These are phyloP conservation scores for Kwoniella dejecticola DNA, from an alignment of 768 basidiomycete species.

Conservation along the genomic window DNA sequence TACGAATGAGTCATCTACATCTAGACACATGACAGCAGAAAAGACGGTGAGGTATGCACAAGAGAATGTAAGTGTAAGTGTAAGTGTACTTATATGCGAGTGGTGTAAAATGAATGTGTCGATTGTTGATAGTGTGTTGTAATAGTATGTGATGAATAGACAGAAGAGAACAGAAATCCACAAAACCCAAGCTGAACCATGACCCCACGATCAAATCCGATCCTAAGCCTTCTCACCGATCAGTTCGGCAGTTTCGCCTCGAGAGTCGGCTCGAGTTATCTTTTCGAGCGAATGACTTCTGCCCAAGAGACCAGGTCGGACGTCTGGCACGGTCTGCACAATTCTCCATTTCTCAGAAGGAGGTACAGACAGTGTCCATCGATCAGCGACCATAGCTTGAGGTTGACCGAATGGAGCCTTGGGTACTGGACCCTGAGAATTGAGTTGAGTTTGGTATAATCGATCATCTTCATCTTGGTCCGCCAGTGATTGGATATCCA, in stretches of 20 bases:
- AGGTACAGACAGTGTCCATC: constrained; percentile 60
- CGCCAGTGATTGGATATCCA: constrained; percentile 21
- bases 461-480: constrained; percentile 21
- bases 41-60: constrained; percentile 12
- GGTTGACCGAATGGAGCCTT: constrained; percentile 60
- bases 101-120: constrained; percentile 9
- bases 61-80: constrained; percentile 6
- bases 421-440: constrained; percentile 44
- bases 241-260: constrained; percentile 43
- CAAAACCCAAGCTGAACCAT: neutral
- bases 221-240: constrained; percentile 34
- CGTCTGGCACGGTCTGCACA: constrained; percentile 54
- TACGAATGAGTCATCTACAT: neutral
- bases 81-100: constrained; percentile 3
- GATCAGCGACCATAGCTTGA: constrained; percentile 57
- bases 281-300: constrained; percentile 28
- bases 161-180: neutral
- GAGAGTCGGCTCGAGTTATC: constrained; percentile 39
- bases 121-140: neutral
- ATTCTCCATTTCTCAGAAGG: constrained; percentile 74
- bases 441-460: constrained; percentile 35
- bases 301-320: constrained; percentile 45
- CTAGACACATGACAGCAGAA: neutral
- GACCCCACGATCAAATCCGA: neutral
- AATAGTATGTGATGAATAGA: too few relatives aligned